phyloP scores from a whole-genome alignment of 192 early-diverging fungal genomes.

The Jimgerdemannia flammicorona region DNA sequence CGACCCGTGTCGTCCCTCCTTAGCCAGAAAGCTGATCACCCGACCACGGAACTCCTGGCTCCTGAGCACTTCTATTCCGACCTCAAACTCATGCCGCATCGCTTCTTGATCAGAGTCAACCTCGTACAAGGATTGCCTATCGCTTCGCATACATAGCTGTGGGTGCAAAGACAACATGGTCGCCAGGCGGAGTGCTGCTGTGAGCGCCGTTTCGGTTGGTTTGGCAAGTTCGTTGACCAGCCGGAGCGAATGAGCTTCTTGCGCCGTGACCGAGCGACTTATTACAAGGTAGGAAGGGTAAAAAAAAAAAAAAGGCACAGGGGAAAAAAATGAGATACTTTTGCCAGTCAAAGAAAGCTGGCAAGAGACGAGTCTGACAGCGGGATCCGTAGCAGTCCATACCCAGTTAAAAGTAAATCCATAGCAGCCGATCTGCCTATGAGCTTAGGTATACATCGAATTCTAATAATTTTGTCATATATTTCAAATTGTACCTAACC shows the following conservation, averaged over 20 bases:
- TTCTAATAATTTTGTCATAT: too few relatives aligned
- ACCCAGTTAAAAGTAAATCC: conserved; percentile 48
- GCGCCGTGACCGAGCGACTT: conserved; percentile 37
- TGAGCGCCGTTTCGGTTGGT: conserved; percentile 21
- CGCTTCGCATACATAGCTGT: conserved; percentile 41
- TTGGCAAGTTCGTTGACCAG: conserved; percentile 32
- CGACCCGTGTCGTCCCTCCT: neutral
- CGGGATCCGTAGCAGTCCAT: neutral
- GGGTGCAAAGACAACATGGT: conserved; percentile 30
- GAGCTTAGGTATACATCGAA: conserved; percentile 42
- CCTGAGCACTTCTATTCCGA: conserved; percentile 29
- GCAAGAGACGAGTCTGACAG: too few relatives aligned
- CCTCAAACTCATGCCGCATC: conserved; percentile 33
- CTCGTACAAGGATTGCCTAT: conserved; percentile 29
- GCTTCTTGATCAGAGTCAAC: conserved; percentile 31
- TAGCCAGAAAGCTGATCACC: conserved; percentile 12
- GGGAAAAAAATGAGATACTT: neutral
- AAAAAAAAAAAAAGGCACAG: neutral
- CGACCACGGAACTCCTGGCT: conserved; percentile 31
- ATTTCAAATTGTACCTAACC: conserved; percentile 9
- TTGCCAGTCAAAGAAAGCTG: neutral
- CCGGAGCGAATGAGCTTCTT: conserved; percentile 30
- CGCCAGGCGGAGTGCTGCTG: conserved; percentile 30
- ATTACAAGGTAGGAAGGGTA: neutral
- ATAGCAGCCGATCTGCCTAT: conserved; percentile 44